A percentile compares a stretch with the other conserved stretches of the same genome.
phyloP scores from a whole-genome alignment of 2,329 filamentous ascomycete species.

The Lanzia echinophila region DNA sequence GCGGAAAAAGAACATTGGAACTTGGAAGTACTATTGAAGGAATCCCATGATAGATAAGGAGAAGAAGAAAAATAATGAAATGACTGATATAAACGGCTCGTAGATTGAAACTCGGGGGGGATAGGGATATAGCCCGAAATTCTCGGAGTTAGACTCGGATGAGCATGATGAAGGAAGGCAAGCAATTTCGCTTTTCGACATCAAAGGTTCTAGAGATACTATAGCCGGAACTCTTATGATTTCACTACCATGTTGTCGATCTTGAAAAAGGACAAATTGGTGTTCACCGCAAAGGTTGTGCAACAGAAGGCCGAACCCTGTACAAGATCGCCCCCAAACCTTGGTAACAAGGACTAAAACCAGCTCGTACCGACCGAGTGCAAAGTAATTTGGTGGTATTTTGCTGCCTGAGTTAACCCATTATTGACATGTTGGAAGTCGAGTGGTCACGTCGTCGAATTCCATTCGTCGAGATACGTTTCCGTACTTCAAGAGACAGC shows the following conservation, averaged over 20 bases:
- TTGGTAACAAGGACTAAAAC: neutral
- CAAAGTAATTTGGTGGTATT: neutral
- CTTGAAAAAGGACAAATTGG: neutral
- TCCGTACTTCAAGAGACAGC: neutral
- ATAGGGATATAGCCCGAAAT: neutral
- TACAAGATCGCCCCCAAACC: conserved; percentile 3
- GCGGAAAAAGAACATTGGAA: neutral
- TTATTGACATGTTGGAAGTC: neutral
- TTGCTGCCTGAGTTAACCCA: neutral
- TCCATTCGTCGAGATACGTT: neutral
- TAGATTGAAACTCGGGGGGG: neutral
- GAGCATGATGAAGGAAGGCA: neutral
- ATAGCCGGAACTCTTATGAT: conserved; percentile 2
- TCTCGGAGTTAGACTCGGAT: neutral
- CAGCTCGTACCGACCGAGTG: neutral
- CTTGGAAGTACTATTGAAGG: neutral
- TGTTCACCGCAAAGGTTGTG: conserved; percentile 7
- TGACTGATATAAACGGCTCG: neutral
- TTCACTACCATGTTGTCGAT: neutral
- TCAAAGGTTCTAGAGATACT: neutral
- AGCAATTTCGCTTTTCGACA: too few relatives aligned
- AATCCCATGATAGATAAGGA: neutral
- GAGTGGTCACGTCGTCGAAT: neutral
- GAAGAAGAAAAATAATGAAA: neutral
- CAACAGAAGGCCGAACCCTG: neutral